These are phyloP conservation scores for Lentinula raphanica DNA, from an alignment of 768 basidiomycete species.

Conservation along the genomic window DNA sequence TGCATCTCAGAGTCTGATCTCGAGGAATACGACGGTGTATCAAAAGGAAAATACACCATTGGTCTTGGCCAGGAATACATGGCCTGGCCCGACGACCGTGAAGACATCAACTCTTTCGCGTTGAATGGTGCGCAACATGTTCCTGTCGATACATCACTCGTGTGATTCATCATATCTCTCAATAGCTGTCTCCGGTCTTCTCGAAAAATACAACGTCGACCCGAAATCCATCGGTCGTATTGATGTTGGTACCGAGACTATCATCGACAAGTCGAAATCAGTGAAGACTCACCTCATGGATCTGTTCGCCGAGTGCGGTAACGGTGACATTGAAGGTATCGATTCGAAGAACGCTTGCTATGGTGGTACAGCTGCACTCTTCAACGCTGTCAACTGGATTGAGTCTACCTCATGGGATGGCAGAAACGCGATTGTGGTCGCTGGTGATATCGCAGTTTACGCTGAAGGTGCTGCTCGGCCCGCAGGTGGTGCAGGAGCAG, in stretches of 20 bases:
- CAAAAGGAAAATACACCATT: conserved; percentile 97
- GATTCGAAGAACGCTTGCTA: conserved; percentile 99
- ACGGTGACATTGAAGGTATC: conserved; percentile 97
- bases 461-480: conserved; percentile 93
- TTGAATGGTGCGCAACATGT: conserved; percentile 64
- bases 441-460: conserved; percentile 96
- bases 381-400: conserved; percentile 98
- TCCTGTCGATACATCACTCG: neutral
- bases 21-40: conserved; percentile 89
- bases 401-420: conserved; percentile 97
- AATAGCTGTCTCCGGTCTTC: conserved; percentile 79
- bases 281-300: conserved; percentile 99
- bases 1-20: conserved; percentile 95
- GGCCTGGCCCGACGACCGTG: conserved; percentile 98
- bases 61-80: conserved; percentile 97
- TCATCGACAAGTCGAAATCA: conserved; percentile 99
- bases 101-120: conserved; percentile 98
- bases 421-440: conserved; percentile 93
- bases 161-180: conserved; percentile 5
- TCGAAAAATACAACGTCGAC: conserved; percentile 94
- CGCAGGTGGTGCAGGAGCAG: conserved; percentile 94
- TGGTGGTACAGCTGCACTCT: conserved; percentile 95
- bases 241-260: conserved; percentile 97
- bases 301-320: conserved; percentile 87
- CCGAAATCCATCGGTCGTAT: conserved; percentile 95